These are phyloP conservation scores for Lodderomyces parapsilosis DNA, from an alignment of 1,139 yeast species.

Conservation along the genomic window DNA sequence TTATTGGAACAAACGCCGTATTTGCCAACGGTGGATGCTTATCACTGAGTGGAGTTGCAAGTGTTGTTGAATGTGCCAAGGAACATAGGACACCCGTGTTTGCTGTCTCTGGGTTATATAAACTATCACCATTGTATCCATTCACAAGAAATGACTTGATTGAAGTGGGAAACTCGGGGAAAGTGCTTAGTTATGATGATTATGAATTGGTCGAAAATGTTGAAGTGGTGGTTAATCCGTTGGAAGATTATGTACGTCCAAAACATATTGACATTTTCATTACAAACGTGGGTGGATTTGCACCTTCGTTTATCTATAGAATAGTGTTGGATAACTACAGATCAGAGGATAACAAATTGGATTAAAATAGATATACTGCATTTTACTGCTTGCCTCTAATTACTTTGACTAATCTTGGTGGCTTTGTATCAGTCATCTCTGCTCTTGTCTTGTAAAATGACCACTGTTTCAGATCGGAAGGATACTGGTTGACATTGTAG, in stretches of 20 bases:
- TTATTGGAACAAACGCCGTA: conserved; percentile 87
- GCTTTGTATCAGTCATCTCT: not conserved
- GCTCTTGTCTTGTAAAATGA: not conserved
- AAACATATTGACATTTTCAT: conserved; percentile 92
- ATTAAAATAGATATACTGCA: too few species aligned
- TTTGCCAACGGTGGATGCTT: conserved; percentile 96
- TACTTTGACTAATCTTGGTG: conserved; percentile 6
- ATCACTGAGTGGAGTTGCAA: conserved; percentile 85
- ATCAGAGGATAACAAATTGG: conserved; percentile 72
- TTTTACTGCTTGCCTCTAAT: conserved; percentile 5
- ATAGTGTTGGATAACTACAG: conserved; percentile 93
- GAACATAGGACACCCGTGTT: conserved; percentile 94
- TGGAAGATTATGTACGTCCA: conserved; percentile 89
- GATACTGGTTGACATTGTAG: conserved; percentile 2
- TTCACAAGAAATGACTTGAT: conserved; percentile 84
- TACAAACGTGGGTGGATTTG: conserved; percentile 93
- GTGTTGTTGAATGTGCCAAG: conserved; percentile 94
- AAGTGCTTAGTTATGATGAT: conserved; percentile 72
- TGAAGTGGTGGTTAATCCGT: conserved; percentile 83
- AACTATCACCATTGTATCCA: conserved; percentile 91
- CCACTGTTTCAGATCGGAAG: conserved; percentile 2
- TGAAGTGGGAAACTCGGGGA: conserved; percentile 92
- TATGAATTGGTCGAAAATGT: conserved; percentile 64
- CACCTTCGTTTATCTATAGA: conserved; percentile 94
- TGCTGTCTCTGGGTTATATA: conserved; percentile 91